Evolutionary conservation across 108 stramenopile species (phyloP).

Genomic region (Cyclotella distinguenda): DNA sequence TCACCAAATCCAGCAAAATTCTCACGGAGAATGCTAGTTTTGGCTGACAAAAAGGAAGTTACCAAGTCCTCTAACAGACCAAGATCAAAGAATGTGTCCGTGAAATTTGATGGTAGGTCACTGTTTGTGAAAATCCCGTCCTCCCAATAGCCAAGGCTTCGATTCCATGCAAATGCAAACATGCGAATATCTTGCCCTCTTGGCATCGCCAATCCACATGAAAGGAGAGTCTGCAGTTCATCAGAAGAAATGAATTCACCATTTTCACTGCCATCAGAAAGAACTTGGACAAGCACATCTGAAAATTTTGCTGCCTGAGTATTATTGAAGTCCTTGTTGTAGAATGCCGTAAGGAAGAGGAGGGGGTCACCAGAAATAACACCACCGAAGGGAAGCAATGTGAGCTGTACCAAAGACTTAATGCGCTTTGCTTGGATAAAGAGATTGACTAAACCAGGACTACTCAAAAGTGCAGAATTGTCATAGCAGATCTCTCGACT

Average conservation of each 20-base stretch:
- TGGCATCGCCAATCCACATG: constrained; percentile 3
- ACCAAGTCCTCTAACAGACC: background rate
- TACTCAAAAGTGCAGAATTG: constrained; percentile 18
- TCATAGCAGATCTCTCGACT: constrained; percentile 23
- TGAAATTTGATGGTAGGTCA: constrained; percentile 21
- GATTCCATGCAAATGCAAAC: constrained; percentile 29
- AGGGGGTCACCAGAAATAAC: constrained; percentile 1
- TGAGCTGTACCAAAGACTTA: constrained; percentile 1
- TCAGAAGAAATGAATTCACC: constrained; percentile 19
- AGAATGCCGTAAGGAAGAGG: background rate
- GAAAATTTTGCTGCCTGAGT: constrained; percentile 17
- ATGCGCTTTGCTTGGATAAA: constrained; percentile 28
- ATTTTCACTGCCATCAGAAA: constrained; percentile 14
- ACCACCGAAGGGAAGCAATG: constrained; percentile 23
- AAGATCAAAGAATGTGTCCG: constrained; percentile 27
- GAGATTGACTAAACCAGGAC: constrained; percentile 29
- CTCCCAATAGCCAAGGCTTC: constrained; percentile 15
- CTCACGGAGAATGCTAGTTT: constrained; percentile 6
- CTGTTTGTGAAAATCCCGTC: constrained; percentile 12
- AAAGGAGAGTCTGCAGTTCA: constrained; percentile 11
- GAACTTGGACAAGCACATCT: constrained; percentile 1
- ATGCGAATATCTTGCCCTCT: constrained; percentile 7
- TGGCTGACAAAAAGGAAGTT: constrained; percentile 12
- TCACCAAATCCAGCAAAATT: constrained; percentile 23
- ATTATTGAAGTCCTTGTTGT: background rate